Evolutionary conservation across 352 stramenopile genomes (phyloP), one percentile per base, ranked within the genome.

Genomic region (Plasmopara muralis): DNA sequence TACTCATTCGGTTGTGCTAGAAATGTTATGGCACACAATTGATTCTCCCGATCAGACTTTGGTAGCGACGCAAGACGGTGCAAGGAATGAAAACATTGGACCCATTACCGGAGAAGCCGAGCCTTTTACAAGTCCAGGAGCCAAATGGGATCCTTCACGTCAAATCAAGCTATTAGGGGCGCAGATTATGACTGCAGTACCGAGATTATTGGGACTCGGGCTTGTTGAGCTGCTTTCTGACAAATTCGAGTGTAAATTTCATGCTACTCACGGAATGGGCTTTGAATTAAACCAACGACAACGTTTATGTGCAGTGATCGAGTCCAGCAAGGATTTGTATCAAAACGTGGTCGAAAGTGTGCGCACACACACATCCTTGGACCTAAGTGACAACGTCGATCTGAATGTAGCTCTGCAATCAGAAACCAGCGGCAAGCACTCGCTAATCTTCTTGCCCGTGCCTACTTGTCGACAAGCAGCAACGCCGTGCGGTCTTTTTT

Each of bases 371-470:
- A 53, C 72, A 6, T 51, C 60, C 6, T 41, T 85, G 9, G 65
- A 86, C 40, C 50, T 88, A 35, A 76, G 62, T 18, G 47, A 54
- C 0, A 63, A 86, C 38, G 35, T 33, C 4, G 47, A 55, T 43
- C 46, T 88, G 18, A 51, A 34, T 30, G 52, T 54, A 4, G 55
- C 42, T 1, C 8, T 84, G 12, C 46, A 64, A 14, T n/a, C 57
- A 6, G 47, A 68, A 10, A 51, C 38, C 15, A 20, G 44, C 15
- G 47, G 43, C 14, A 43, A 57, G 4, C 16, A 66, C 25, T 67
- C 64, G 3, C 46, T 84, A 4, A 56, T 62, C 20, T 88, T 88
- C 25, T 35, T 86, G 28, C 77, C 77, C 1, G 48, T 86, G 0
- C 75, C 77, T 40, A 63, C 58, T 0, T 72, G 56, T 9, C 62